These are phyloP conservation scores for Penicillium capsulatum DNA, from an alignment of 2,329 filamentous ascomycete species.

Conservation along the genomic window DNA sequence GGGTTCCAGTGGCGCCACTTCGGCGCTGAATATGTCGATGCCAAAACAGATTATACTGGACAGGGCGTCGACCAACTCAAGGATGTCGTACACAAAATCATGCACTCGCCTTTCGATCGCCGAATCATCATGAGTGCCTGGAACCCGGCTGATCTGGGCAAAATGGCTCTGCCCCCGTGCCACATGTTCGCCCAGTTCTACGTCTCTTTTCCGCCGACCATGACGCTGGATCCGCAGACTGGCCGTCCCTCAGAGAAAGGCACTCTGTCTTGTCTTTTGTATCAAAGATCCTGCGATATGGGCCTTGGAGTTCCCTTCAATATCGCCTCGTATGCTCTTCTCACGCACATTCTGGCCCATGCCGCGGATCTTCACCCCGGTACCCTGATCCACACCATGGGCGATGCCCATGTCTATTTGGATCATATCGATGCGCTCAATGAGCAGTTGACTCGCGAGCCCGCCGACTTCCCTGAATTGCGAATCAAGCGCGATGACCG, in stretches of 20 bases:
- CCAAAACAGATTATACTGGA: slow-evolving; percentile 74
- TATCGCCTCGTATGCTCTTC: slow-evolving; percentile 86
- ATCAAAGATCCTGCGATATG: slow-evolving; percentile 95
- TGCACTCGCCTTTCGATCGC: slow-evolving; percentile 78
- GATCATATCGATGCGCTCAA: slow-evolving; percentile 88
- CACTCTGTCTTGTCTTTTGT: slow-evolving; percentile 79
- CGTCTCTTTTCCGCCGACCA: slow-evolving; percentile 62
- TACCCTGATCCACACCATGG: slow-evolving; percentile 90
- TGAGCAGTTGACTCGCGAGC: slow-evolving; percentile 74
- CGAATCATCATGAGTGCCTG: slow-evolving; percentile 88
- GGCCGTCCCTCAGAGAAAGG: slow-evolving; percentile 51
- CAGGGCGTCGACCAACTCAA: slow-evolving; percentile 91
- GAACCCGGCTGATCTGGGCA: slow-evolving; percentile 81
- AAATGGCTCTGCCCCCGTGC: slow-evolving; percentile 90
- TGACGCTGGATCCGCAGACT: slow-evolving; percentile 26
- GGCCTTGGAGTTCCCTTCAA: slow-evolving; percentile 97
- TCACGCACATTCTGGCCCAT: slow-evolving; percentile 93
- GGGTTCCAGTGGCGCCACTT: slow-evolving; percentile 99
- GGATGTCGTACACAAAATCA: slow-evolving; percentile 82
- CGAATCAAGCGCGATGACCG: slow-evolving; percentile 65
- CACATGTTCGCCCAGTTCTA: slow-evolving; percentile 99
- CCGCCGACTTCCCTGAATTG: slow-evolving; percentile 73
- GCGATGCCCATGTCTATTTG: slow-evolving; percentile 92
- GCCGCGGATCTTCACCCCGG: slow-evolving; percentile 80
- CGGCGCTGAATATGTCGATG: slow-evolving; percentile 80